Conservation (phyloP, 2,329 filamentous ascomycete species). For the Elsinoe fawcettii region DNA sequence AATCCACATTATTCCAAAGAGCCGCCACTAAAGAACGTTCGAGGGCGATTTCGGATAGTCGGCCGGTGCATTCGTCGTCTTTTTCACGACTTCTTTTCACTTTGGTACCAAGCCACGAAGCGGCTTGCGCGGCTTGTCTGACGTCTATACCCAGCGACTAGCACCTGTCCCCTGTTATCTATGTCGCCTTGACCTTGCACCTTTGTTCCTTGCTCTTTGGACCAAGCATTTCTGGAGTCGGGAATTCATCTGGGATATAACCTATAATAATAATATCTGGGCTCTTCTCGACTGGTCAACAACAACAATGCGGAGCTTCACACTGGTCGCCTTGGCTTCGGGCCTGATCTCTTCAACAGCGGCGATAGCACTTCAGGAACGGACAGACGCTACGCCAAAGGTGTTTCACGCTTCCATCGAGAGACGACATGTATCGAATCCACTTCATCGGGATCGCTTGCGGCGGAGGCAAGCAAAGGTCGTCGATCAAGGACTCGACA, state of each 20-base stretch:
- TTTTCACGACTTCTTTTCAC: neutral
- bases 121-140: slow-evolving; percentile 10
- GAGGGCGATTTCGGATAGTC: neutral
- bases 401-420: slow-evolving; percentile 46
- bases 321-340: slow-evolving; percentile 15
- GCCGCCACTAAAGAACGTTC: neutral
- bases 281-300: neutral
- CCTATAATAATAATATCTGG: neutral
- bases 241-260: neutral
- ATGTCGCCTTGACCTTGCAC: neutral
- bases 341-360: slow-evolving; percentile 15
- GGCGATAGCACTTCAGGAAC: slow-evolving; percentile 23
- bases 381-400: slow-evolving; percentile 27
- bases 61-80: neutral
- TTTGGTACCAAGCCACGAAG: slow-evolving; percentile 9
- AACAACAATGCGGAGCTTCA: slow-evolving; percentile 15
- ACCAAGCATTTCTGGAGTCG: slow-evolving; percentile 3
- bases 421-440: slow-evolving; percentile 40
- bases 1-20: neutral
- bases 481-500: slow-evolving; percentile 44
- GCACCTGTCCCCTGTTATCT: neutral
- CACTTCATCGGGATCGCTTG: slow-evolving; percentile 39
- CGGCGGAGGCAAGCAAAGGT: slow-evolving; percentile 38
- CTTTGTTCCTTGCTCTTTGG: neutral
- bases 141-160: slow-evolving; percentile 1